phyloP scores from a whole-genome alignment of 768 basidiomycete species.

The Hydnomerulius pinastri region DNA sequence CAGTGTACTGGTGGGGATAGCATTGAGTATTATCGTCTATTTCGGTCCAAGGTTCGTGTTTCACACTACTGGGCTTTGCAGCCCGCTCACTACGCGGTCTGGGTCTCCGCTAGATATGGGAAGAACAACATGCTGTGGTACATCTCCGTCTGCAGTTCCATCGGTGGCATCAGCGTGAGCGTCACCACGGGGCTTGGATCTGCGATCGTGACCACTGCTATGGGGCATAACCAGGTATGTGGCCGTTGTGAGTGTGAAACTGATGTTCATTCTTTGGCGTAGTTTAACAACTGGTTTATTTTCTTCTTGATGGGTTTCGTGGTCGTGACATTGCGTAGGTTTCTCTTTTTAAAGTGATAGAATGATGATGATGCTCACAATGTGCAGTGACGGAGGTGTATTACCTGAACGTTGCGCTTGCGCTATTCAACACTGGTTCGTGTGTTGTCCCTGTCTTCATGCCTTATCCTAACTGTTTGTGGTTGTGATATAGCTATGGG shows the following conservation, averaged over 20 bases:
- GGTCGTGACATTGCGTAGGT: conserved; percentile 73
- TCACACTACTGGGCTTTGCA: neutral
- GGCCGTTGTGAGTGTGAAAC: neutral
- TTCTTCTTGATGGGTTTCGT: conserved; percentile 89
- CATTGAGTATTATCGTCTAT: conserved; percentile 76
- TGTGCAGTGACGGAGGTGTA: conserved; percentile 82
- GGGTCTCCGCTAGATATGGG: conserved; percentile 57
- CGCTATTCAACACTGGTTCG: conserved; percentile 89
- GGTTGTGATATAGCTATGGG: conserved; percentile 57
- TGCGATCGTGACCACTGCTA: conserved; percentile 79
- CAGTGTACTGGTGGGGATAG: conserved; percentile 60
- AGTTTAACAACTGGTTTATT: conserved; percentile 93
- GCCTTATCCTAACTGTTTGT: conserved; percentile 3
- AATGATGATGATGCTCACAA: conserved; percentile 6
- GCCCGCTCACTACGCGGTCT: neutral
- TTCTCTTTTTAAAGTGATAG: neutral
- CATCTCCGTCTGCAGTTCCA: conserved; percentile 92
- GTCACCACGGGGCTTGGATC: conserved; percentile 93
- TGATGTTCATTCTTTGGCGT: conserved; percentile 6
- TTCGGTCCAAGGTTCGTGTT: conserved; percentile 71
- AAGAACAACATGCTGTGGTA: conserved; percentile 95
- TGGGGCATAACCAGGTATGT: conserved; percentile 77
- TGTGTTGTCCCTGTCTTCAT: conserved; percentile 1
- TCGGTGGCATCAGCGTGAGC: conserved; percentile 92
- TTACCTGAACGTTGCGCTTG: conserved; percentile 94